Conservation (phyloP, 2,329 filamentous ascomycete genomes). For the Colletotrichum eleusines region DNA sequence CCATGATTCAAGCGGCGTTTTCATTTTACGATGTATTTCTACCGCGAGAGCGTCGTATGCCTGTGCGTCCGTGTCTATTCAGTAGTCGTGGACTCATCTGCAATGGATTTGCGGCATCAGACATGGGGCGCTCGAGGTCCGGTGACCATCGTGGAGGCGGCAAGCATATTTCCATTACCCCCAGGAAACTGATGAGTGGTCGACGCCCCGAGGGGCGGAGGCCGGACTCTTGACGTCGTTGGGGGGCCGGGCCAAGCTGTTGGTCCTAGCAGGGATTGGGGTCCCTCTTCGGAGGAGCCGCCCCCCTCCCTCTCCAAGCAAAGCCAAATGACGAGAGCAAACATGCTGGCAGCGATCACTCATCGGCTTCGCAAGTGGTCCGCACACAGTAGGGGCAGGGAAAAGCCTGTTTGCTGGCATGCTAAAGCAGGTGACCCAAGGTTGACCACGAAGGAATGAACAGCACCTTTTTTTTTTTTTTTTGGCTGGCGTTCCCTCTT, state of each 20-base stretch:
- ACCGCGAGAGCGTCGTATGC: neutral
- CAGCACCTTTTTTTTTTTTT: neutral
- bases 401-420: conserved; percentile 9
- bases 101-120: conserved; percentile 29
- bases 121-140: conserved; percentile 24
- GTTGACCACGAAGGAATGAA: neutral
- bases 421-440: neutral
- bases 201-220: neutral
- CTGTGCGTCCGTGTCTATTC: conserved; percentile 6
- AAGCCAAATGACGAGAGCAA: conserved; percentile 4
- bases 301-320: too few relatives aligned
- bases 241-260: conserved; percentile 15
- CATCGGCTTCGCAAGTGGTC: conserved; percentile 2
- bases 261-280: conserved; percentile 16
- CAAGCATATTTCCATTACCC: conserved; percentile 40
- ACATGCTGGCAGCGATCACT: conserved; percentile 29
- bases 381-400: neutral
- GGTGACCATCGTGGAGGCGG: conserved; percentile 33
- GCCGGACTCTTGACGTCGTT: conserved; percentile 34
- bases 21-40: too few relatives aligned
- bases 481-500: neutral
- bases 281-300: neutral
- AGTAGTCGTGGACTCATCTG: conserved; percentile 20
- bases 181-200: conserved; percentile 40
- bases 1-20: neutral